phyloP scores from a whole-genome alignment of 2,329 filamentous ascomycete genomes.

The Paecilomyces sp. region DNA sequence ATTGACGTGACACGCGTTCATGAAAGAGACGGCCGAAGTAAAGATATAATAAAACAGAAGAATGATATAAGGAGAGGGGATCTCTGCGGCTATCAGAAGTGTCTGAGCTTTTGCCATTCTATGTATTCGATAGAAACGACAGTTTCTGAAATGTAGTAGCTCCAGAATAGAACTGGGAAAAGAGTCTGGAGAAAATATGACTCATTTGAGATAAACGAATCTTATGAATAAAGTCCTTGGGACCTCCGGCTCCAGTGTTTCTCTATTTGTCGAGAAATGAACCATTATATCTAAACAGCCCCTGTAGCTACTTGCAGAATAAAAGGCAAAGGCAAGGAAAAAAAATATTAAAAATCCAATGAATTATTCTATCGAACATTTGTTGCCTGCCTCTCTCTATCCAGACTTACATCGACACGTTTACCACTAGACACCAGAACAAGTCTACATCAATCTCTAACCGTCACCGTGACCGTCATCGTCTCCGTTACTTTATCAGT shows the following conservation, averaged over 20 bases:
- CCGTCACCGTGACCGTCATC: not conserved
- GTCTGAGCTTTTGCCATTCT: too few relatives aligned
- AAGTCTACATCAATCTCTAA: not conserved
- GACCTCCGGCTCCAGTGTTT: too few relatives aligned
- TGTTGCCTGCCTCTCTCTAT: not conserved
- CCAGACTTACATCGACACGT: not conserved
- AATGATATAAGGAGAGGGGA: not conserved
- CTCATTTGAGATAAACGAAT: too few relatives aligned
- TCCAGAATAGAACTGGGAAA: not conserved
- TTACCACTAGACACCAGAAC: not conserved
- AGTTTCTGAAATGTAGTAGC: not conserved
- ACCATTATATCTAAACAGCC: too few relatives aligned
- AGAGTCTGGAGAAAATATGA: too few relatives aligned
- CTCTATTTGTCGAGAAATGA: too few relatives aligned
- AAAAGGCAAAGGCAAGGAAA: too few relatives aligned
- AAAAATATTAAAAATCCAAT: too few relatives aligned
- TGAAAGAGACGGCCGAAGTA: not conserved
- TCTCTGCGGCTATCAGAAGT: not conserved
- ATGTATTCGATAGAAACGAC: not conserved
- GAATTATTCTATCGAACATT: too few relatives aligned
- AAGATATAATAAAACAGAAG: not conserved
- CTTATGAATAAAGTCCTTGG: too few relatives aligned
- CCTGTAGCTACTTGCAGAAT: too few relatives aligned
- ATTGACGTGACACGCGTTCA: not conserved
- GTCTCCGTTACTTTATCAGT: conserved; percentile 12